Evolutionary conservation across 768 basidiomycete genomes (phyloP).

Genomic region (Leccinum aurantiacum): DNA sequence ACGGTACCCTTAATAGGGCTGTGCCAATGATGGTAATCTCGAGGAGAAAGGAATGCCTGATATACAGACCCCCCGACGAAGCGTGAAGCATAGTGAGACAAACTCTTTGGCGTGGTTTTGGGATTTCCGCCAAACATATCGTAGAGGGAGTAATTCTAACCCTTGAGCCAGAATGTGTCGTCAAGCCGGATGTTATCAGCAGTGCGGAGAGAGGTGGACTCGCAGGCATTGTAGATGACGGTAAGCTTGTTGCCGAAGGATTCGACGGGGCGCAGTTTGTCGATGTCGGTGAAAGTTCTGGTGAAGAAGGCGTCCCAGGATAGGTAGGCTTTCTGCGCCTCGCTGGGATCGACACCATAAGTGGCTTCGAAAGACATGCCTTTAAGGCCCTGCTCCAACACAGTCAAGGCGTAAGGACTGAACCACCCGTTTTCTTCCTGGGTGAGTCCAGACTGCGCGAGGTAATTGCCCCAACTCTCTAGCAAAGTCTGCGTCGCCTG

Average conservation of each 20-base stretch:
- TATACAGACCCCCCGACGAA: slow-evolving; percentile 52
- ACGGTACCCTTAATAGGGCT: slow-evolving; percentile 40
- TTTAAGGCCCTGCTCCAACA: too few relatives aligned
- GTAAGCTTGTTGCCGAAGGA: not conserved
- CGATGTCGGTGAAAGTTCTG: too few relatives aligned
- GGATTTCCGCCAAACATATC: slow-evolving; percentile 44
- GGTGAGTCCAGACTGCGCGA: not conserved
- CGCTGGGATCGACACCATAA: too few relatives aligned
- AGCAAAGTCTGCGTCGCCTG: not conserved
- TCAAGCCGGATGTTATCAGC: slow-evolving; percentile 38
- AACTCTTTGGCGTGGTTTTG: not conserved
- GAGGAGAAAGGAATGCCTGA: slow-evolving; percentile 55
- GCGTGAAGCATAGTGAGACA: slow-evolving; percentile 21
- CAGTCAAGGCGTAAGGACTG: too few relatives aligned
- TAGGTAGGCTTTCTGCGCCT: too few relatives aligned
- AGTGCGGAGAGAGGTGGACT: slow-evolving; percentile 42
- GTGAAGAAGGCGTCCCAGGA: too few relatives aligned
- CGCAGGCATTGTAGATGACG: slow-evolving; percentile 52
- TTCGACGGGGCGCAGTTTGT: not conserved
- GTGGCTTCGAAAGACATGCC: too few relatives aligned
- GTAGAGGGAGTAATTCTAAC: slow-evolving; percentile 53
- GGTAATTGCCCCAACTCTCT: slow-evolving; percentile 4
- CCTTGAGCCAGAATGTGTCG: slow-evolving; percentile 61
- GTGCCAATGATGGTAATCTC: slow-evolving; percentile 63
- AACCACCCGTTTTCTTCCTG: too few relatives aligned